A percentile compares a stretch with the other conserved stretches of the same genome.
Conservation (phyloP, 805 yeast species). For the Citeromyces matritensis region DNA sequence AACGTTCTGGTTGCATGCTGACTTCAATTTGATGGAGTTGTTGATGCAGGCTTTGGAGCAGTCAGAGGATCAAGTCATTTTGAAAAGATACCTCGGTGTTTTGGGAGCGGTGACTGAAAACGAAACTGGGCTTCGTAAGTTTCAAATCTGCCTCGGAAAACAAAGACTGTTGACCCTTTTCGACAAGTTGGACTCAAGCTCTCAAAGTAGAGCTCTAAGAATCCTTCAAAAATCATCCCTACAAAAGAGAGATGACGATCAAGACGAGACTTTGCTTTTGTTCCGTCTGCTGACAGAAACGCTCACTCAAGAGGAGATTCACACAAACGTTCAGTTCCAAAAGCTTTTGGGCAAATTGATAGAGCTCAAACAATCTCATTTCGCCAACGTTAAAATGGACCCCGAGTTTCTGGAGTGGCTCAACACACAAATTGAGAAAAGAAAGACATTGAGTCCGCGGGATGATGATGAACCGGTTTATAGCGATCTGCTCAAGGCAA, state of each 20-base stretch:
- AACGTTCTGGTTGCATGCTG: constrained; percentile 5
- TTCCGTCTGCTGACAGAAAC: constrained; percentile 1
- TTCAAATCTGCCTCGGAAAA: constrained; percentile 3
- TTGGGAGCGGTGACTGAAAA: constrained; percentile 27
- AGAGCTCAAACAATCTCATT: constrained; percentile 13
- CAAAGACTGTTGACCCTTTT: not conserved
- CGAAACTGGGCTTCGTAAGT: constrained; percentile 14
- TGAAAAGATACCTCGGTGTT: constrained; percentile 33
- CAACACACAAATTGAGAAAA: constrained; percentile 22
- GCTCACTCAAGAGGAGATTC: constrained; percentile 6
- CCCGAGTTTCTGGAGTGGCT: constrained; percentile 51
- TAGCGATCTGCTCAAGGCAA: constrained; percentile 9
- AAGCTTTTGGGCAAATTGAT: constrained; percentile 22
- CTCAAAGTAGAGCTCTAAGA: constrained; percentile 2
- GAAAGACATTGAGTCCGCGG: constrained; percentile 16
- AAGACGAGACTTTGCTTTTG: constrained; percentile 10
- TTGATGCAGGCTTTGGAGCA: constrained; percentile 18
- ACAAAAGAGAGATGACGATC: constrained; percentile 16
- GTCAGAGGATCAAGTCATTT: constrained; percentile 1
- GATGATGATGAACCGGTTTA: constrained; percentile 9
- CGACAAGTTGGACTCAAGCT: constrained; percentile 5
- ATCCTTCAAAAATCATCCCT: constrained; percentile 18
- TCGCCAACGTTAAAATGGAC: constrained; percentile 16
- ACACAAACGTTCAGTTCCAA: constrained; percentile 21
- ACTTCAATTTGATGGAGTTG: constrained; percentile 3